Conservation (phyloP, 257 asterid species). For the Gynochthodes officinalis region DNA sequence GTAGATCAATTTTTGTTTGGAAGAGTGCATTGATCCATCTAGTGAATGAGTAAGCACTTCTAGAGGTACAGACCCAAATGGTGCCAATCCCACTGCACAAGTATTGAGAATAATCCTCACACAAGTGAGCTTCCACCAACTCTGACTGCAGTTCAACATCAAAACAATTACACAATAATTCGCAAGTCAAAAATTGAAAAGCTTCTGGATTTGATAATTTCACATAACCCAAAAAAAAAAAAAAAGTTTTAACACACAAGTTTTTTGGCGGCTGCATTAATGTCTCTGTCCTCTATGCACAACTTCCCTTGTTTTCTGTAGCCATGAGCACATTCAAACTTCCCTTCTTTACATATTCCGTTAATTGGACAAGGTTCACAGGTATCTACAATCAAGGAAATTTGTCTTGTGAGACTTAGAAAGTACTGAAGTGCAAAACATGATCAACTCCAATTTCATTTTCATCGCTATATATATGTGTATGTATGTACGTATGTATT, state of each 20-base stretch:
- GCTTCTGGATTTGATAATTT: neutral
- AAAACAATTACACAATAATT: constrained; percentile 21
- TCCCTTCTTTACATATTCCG: constrained; percentile 77
- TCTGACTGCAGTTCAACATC: constrained; percentile 61
- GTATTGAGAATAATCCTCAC: constrained; percentile 64
- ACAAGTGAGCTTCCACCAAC: constrained; percentile 51
- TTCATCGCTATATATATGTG: too few relatives aligned
- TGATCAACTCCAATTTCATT: neutral
- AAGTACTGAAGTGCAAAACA: neutral
- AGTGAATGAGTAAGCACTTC: neutral
- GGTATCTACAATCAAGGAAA: constrained; percentile 44
- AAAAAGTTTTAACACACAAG: constrained; percentile 40
- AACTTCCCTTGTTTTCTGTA: constrained; percentile 55
- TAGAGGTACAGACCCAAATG: constrained; percentile 61
- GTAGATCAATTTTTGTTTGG: neutral
- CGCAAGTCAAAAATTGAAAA: constrained; percentile 6
- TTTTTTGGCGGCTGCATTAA: constrained; percentile 53
- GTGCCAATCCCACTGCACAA: constrained; percentile 67
- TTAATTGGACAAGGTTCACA: constrained; percentile 81
- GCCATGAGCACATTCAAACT: constrained; percentile 65
- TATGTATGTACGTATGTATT: too few relatives aligned
- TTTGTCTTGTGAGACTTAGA: constrained; percentile 15
- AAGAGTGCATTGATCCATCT: neutral
- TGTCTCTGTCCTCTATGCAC: constrained; percentile 72
- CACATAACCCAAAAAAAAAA: neutral